Evolutionary conservation across 2,329 filamentous ascomycete genomes (phyloP), one percentile per base, ranked within the genome.

Genomic region (Ophiosphaerella narmari): DNA sequence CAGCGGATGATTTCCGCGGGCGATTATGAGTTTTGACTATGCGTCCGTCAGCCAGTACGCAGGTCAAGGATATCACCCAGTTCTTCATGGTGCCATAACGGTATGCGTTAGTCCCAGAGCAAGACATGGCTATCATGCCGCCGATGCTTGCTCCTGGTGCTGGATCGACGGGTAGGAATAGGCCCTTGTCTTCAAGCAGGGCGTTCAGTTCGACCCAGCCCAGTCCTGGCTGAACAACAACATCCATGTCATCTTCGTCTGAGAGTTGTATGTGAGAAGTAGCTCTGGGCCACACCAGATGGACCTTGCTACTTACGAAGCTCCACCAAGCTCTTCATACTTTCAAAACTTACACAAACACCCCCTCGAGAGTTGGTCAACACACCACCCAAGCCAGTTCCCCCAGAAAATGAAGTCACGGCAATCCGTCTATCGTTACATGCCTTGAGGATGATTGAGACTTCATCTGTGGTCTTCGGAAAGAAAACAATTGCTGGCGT

Each of bases 151-250:
- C 91, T 7, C 91, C 90, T 24, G 91, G 91, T 45, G 91, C 91
- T n/a, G 91, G 91, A 74, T 96, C 91, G 0, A 90, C 90, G 9
- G 91, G 91, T 74, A 96, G 96, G 78, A 95, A 96, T 3, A 96
- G 80, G 8, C 88, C 88, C 23, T 68, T 65, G 47, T 87, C 77
- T 50, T 57, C 45, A 18, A 96, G 80, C 49, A 85, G 77, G 62
- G 91, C 88, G 67, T 96, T 96, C 37, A 96, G 77, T 5, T 82
- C 72, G 73, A 95, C 89, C 91, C 91, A 96, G 1, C 90, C 89
- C 11, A 96, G 80, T 1, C 88, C 90, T 55, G 83, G 39, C 71
- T 86, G 58, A 43, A 79, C 63, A 68, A 83, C 68, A 68, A 85
- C 75, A 77, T 86, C 66, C 70, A 83, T 48, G 73, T 86, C 48